Base-by-base conservation (phyloP, 495 filamentous ascomycete species). In the Trichoderma virens region DNA sequence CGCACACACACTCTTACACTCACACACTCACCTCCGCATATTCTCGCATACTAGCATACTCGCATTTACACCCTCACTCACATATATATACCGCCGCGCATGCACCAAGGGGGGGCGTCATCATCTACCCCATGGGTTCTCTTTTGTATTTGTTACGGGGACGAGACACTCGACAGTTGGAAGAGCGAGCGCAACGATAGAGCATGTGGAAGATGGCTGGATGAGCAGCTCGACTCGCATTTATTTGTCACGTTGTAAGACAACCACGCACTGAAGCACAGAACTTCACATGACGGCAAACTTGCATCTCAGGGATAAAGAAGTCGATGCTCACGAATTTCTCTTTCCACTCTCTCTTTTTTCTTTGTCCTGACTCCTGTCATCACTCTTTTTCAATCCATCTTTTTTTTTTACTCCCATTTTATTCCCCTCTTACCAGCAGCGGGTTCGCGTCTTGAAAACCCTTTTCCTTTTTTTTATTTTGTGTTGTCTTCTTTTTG, bases 361-460 rank as follows among this genome's bases (percentile, higher is more conserved):
- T 2, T 56, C 11, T 28, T 18, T 9, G 5, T 54, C 13, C 25
- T 30, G 11, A 7, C n/a, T 47, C n/a, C 23, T 20, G 43, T n/a
- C 43, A 7, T 8, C 43, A 7, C 20, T 47, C 20, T 23, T 20
- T 7, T 23, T 56, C 51, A 16, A 27, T 30, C 25, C 3, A 5
- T 56, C 7, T 56, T 30, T 13, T 30, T 7, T n/a, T 56, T 56
- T 30, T 30, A 5, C 16, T 56, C 16, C 25, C 51, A 13, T 56
- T 30, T 56, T 56, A 20, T 20, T n/a, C 43, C 43, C 43, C 23
- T 9, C n/a, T 47, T 23, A 28, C 16, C 51, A 30, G 51, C 27
- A 56, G 51, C 51, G 51, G 51, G 25, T 56, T 56, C 18, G 51
- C 51, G 51, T 56, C 23, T 56, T 28, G 9, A 31, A 56, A 27